These are phyloP conservation scores for Pseudogymnoascus sp. DNA, from an alignment of 2,329 filamentous ascomycete genomes.

Conservation along the genomic window DNA sequence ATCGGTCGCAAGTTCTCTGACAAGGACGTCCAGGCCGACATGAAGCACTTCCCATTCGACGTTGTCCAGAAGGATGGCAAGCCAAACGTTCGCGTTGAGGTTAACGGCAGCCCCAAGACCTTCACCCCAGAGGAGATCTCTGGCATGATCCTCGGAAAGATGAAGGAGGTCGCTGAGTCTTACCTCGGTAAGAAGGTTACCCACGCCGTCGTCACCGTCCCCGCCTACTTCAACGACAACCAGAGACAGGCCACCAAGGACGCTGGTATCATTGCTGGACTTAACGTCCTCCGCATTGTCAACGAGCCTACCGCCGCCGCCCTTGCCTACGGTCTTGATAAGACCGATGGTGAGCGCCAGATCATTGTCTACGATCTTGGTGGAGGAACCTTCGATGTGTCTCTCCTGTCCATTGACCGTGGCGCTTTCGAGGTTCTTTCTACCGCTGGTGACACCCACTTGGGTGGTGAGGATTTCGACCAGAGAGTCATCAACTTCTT, in stretches of 20 bases:
- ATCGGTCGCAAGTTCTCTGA: conserved; percentile 79
- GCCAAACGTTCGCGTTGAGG: conserved; percentile 72
- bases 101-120: conserved; percentile 56
- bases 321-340: conserved; percentile 89
- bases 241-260: conserved; percentile 97
- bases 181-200: conserved; percentile 78
- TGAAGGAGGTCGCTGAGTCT: conserved; percentile 75
- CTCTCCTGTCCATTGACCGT: conserved; percentile 82
- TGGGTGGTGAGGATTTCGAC: conserved; percentile 98
- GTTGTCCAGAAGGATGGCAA: conserved; percentile 85
- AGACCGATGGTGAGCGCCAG: conserved; percentile 75
- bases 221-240: conserved; percentile 98
- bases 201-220: conserved; percentile 87
- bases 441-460: conserved; percentile 92
- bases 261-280: conserved; percentile 81
- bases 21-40: conserved; percentile 82
- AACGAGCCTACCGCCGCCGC: conserved; percentile 95
- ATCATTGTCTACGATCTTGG: conserved; percentile 91
- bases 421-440: conserved; percentile 92
- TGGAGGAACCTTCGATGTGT: conserved; percentile 93
- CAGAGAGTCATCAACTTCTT: conserved; percentile 96
- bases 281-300: conserved; percentile 92
- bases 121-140: conserved; percentile 78
- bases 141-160: conserved; percentile 75
- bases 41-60: conserved; percentile 99